phyloP scores from a whole-genome alignment of 2,329 filamentous ascomycete genomes.

The Scedosporium aurantiacum region DNA sequence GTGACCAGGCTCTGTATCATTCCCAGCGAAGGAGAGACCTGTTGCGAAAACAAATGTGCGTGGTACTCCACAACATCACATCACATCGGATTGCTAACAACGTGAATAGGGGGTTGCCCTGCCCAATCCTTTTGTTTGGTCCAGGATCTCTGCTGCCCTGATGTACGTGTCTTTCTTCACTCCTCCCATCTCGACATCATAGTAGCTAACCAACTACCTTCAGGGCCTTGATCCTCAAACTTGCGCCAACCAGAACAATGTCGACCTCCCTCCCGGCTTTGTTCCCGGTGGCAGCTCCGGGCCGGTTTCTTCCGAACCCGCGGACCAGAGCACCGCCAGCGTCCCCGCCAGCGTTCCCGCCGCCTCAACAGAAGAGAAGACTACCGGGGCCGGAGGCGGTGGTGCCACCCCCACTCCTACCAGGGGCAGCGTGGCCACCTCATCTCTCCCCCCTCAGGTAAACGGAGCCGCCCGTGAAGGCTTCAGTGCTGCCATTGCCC shows the following conservation, averaged over 20 bases:
- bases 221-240: slow-evolving; percentile 2
- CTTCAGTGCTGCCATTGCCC: neutral
- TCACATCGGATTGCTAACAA: neutral
- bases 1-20: neutral
- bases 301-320: neutral
- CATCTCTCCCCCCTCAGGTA: neutral
- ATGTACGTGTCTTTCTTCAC: neutral
- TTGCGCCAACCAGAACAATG: neutral
- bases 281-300: neutral
- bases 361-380: neutral
- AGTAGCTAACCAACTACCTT: neutral
- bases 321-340: neutral
- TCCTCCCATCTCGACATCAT: neutral
- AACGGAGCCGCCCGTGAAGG: neutral
- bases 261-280: neutral
- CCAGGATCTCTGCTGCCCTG: slow-evolving; percentile 4
- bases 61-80: neutral
- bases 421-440: neutral
- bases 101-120: slow-evolving; percentile 3
- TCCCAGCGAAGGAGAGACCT: neutral
- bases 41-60: slow-evolving; percentile 1
- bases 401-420: neutral
- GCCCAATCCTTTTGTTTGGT: slow-evolving; percentile 2
- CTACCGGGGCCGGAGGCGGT: neutral
- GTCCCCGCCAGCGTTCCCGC: neutral